Percentiles rank a stretch among this genome's conserved stretches.
Evolutionary conservation across 2,329 filamentous ascomycete species (phyloP).

Genomic region (Phaeosphaeria sp.): DNA sequence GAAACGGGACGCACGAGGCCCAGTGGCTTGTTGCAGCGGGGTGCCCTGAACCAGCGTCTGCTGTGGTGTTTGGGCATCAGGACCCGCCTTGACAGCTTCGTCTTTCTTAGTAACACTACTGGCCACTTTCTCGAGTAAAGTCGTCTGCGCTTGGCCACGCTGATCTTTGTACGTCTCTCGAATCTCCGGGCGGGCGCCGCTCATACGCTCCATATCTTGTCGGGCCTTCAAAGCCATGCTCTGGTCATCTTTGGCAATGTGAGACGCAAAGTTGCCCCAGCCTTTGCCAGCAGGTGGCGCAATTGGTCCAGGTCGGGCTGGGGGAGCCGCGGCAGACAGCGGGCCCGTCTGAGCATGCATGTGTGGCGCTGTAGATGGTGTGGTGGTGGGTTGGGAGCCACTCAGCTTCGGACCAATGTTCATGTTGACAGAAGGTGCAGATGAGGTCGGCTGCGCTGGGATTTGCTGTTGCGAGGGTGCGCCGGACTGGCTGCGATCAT

Average conservation of each 20-base stretch:
- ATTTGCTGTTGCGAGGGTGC: constrained; percentile 37
- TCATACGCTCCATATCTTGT: constrained; percentile 37
- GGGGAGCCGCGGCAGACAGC: constrained; percentile 14
- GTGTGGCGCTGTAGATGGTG: constrained; percentile 22
- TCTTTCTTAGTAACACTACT: constrained; percentile 30
- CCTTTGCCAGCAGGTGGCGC: constrained; percentile 37
- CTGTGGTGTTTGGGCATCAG: constrained; percentile 32
- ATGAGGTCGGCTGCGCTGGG: constrained; percentile 32
- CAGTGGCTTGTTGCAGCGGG: constrained; percentile 32
- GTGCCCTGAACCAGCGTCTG: constrained; percentile 27
- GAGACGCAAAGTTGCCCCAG: constrained; percentile 42
- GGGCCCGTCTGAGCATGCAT: constrained; percentile 29
- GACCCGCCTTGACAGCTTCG: constrained; percentile 28
- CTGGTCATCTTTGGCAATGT: constrained; percentile 40
- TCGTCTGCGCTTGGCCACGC: constrained; percentile 38
- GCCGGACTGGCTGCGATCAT: constrained; percentile 59
- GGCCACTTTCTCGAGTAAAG: constrained; percentile 33
- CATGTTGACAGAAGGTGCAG: constrained; percentile 30
- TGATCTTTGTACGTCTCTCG: constrained; percentile 42
- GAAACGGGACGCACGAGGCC: constrained; percentile 46
- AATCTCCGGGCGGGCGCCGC: constrained; percentile 40
- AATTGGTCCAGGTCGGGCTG: constrained; percentile 34
- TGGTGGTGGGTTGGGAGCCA: constrained; percentile 22
- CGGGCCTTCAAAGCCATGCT: constrained; percentile 29
- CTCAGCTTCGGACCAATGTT: constrained; percentile 25